Evolutionary conservation across 2,329 filamentous ascomycete species (phyloP).

Genomic region (Cryphonectria naterciae): DNA sequence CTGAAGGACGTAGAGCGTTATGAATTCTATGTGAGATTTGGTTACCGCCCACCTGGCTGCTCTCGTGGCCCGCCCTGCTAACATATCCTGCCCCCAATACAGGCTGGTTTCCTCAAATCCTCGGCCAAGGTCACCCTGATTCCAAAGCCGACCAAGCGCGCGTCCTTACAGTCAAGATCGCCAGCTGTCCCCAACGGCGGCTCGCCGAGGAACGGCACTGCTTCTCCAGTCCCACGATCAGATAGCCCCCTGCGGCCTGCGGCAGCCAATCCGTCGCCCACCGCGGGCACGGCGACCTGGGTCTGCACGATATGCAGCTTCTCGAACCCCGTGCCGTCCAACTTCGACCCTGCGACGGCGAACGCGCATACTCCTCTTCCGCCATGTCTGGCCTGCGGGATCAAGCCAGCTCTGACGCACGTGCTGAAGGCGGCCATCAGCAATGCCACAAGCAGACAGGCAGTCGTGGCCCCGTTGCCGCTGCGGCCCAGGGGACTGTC

Average conservation of each 20-base stretch:
- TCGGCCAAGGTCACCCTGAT: conserved; percentile 90
- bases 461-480: conserved; percentile 37
- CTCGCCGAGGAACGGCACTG: conserved; percentile 48
- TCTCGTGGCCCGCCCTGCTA: conserved; percentile 28
- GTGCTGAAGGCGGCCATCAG: conserved; percentile 86
- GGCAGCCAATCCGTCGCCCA: conserved; percentile 50
- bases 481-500: conserved; percentile 34
- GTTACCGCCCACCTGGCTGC: no score
- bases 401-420: conserved; percentile 82
- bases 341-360: conserved; percentile 85
- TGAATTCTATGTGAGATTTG: conserved; percentile 76
- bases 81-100: conserved; percentile 25
- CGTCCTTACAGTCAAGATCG: conserved; percentile 60
- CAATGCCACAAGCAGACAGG: conserved; percentile 65
- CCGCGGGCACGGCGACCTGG: conserved; percentile 75
- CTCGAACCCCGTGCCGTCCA: conserved; percentile 88
- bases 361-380: conserved; percentile 79
- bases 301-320: conserved; percentile 96
- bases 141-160: conserved; percentile 75
- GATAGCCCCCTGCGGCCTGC: conserved; percentile 49
- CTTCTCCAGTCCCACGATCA: conserved; percentile 50
- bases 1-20: conserved; percentile 88
- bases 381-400: conserved; percentile 90
- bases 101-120: conserved; percentile 92
- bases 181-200: conserved; percentile 49